Percentiles rank a stretch among this genome's conserved stretches.
These are phyloP conservation scores for Aspergillus jensenii DNA, from an alignment of 2,329 filamentous ascomycete species.

Conservation along the genomic window DNA sequence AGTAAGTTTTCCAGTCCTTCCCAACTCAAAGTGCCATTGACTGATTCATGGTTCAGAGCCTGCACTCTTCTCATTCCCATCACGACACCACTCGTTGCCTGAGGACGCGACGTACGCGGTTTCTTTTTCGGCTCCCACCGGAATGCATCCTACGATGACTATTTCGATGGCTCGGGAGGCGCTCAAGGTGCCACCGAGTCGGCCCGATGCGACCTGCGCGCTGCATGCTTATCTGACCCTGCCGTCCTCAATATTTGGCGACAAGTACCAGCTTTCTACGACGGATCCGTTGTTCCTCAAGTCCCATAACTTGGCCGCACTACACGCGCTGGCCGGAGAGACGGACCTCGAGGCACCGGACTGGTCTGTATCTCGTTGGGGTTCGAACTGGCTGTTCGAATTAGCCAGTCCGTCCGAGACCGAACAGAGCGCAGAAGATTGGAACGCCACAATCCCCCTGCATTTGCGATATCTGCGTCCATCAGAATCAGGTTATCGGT, in stretches of 20 bases:
- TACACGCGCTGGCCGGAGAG: constrained; percentile 70
- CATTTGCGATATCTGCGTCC: constrained; percentile 82
- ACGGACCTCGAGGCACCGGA: constrained; percentile 89
- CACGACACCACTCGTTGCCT: constrained; percentile 67
- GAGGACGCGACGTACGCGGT: constrained; percentile 58
- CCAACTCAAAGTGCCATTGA: background rate
- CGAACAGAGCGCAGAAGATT: constrained; percentile 18
- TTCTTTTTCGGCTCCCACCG: constrained; percentile 68
- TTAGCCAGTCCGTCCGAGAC: constrained; percentile 57
- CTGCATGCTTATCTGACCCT: constrained; percentile 81
- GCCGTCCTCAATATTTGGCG: constrained; percentile 77
- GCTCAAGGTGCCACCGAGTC: constrained; percentile 49
- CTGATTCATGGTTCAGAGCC: constrained; percentile 50
- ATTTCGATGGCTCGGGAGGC: constrained; percentile 59
- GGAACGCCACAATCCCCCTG: constrained; percentile 63
- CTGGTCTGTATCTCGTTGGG: constrained; percentile 76
- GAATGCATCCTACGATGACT: constrained; percentile 79
- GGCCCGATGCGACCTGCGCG: constrained; percentile 59
- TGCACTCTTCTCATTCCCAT: constrained; percentile 79
- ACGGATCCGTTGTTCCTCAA: constrained; percentile 66
- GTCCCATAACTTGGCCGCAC: constrained; percentile 72
- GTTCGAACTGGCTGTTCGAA: constrained; percentile 73
- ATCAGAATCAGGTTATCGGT: constrained; percentile 53
- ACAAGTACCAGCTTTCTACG: constrained; percentile 75
- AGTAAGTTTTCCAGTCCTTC: constrained; percentile 40